Conservation (phyloP, 2,329 filamentous ascomycete genomes). For the Pseudocercospora crystallina region DNA sequence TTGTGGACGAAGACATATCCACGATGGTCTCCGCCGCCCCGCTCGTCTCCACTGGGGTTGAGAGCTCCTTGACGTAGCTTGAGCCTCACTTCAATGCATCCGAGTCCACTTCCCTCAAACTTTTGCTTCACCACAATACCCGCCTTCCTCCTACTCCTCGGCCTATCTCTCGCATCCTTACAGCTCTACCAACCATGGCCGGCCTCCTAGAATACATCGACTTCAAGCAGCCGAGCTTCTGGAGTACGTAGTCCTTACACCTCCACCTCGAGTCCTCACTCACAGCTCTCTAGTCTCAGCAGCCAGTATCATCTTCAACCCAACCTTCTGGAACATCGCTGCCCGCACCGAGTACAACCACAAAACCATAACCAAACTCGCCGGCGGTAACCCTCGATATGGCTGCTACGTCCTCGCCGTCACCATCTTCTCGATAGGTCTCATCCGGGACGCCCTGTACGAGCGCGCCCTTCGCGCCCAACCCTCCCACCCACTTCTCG, state of each 20-base stretch:
- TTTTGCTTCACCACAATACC: too few relatives aligned
- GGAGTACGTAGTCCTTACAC: conserved; percentile 41
- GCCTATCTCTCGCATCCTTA: neutral
- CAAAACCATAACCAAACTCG: conserved; percentile 83
- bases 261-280: neutral
- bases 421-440: conserved; percentile 87
- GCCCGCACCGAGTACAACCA: conserved; percentile 89
- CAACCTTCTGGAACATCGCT: conserved; percentile 97
- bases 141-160: too few relatives aligned
- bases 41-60: too few relatives aligned
- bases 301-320: conserved; percentile 85
- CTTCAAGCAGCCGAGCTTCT: conserved; percentile 48
- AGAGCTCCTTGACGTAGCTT: too few relatives aligned
- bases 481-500: conserved; percentile 72
- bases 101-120: too few relatives aligned
- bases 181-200: conserved; percentile 26
- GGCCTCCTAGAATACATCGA: conserved; percentile 41
- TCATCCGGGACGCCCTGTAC: conserved; percentile 78
- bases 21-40: too few relatives aligned
- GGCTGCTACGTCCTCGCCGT: conserved; percentile 89
- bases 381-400: conserved; percentile 71
- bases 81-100: too few relatives aligned
- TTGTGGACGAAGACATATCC: too few relatives aligned
- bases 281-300: conserved; percentile 23
- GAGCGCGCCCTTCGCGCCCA: conserved; percentile 75